Percentiles rank a stretch among this genome's conserved stretches.
These are phyloP conservation scores for Cytospora chrysosperma DNA, from an alignment of 2,329 filamentous ascomycete genomes.

Conservation along the genomic window DNA sequence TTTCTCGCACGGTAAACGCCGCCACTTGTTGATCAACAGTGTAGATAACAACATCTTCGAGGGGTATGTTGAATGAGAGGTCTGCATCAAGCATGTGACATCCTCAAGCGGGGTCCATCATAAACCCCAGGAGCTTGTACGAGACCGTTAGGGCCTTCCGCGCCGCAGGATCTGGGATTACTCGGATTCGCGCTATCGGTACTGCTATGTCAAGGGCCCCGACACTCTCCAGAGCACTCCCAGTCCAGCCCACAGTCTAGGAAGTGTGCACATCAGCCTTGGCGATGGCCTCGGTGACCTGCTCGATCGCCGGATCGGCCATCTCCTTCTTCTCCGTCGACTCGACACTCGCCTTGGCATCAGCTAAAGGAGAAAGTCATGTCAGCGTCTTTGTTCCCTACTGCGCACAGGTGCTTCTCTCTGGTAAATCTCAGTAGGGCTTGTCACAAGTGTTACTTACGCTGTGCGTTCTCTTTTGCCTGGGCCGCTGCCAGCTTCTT, in stretches of 20 bases:
- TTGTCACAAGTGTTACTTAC: neutral
- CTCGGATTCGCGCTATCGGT: neutral
- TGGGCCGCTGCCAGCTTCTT: constrained; percentile 38
- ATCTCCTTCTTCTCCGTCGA: constrained; percentile 29
- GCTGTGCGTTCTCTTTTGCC: constrained; percentile 7
- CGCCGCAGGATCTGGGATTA: neutral
- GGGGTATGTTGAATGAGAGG: neutral
- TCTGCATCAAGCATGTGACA: too few species aligned
- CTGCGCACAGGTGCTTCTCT: neutral
- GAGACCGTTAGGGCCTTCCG: neutral
- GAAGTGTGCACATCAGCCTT: constrained; percentile 31
- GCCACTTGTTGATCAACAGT: neutral
- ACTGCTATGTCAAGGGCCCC: neutral
- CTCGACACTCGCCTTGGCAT: constrained; percentile 26
- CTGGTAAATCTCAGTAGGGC: neutral
- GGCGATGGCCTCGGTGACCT: constrained; percentile 29
- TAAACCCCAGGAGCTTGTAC: too few species aligned
- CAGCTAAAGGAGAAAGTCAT: neutral
- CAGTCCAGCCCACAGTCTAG: neutral
- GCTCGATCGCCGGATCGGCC: constrained; percentile 29
- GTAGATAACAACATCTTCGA: neutral
- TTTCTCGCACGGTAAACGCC: neutral
- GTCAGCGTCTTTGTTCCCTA: neutral
- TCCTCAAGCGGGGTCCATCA: too few species aligned
- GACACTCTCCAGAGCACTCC: neutral